Evolutionary conservation across 2,329 filamentous ascomycete genomes (phyloP).

Genomic region (Basipetospora chlamydospora): DNA sequence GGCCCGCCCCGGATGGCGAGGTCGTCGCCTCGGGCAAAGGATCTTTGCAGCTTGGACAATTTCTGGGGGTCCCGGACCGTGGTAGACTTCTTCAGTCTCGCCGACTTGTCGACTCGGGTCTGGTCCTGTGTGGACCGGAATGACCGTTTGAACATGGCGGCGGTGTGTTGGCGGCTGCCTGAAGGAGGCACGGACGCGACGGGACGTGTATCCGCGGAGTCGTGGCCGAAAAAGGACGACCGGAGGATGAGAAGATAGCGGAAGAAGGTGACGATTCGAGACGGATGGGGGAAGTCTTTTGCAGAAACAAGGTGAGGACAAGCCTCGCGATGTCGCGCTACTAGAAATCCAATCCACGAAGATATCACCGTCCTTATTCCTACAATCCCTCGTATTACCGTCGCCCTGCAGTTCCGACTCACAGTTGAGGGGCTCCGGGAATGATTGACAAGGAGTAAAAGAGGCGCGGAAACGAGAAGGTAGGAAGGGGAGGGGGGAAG

Average conservation of each 20-base stretch:
- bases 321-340: too few relatives aligned
- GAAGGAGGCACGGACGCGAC: neutral
- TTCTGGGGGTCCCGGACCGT: conserved; percentile 56
- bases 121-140: conserved; percentile 58
- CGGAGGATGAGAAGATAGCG: conserved; percentile 20
- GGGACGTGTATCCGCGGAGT: neutral
- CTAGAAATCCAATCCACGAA: too few relatives aligned
- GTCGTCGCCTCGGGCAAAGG: conserved; percentile 33
- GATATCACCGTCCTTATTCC: too few relatives aligned
- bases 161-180: conserved; percentile 12
- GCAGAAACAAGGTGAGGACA: neutral
- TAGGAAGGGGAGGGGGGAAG: neutral
- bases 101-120: conserved; percentile 69
- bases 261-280: conserved; percentile 12
- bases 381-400: too few relatives aligned
- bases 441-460: neutral
- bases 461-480: neutral
- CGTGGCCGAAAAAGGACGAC: conserved; percentile 7
- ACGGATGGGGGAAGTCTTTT: neutral
- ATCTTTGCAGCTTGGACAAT: conserved; percentile 73
- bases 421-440: too few relatives aligned
- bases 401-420: too few relatives aligned
- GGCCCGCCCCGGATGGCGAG: neutral
- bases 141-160: conserved; percentile 81
- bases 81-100: conserved; percentile 55